Base-by-base conservation (phyloP, 176 grass and related monocot genomes). In the Carex cristatella region DNA sequence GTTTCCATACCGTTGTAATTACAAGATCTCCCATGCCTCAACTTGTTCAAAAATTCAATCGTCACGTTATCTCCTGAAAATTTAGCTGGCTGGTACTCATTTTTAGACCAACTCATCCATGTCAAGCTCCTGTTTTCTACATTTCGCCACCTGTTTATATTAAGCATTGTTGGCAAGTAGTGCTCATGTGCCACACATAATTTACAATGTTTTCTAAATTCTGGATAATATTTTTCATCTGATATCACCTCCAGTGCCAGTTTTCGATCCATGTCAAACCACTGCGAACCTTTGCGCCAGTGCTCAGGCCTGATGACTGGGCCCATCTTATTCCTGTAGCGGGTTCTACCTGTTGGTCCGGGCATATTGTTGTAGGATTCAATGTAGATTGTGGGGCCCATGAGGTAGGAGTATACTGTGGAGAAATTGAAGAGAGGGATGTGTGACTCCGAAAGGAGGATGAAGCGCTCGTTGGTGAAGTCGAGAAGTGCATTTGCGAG, bases 241-340 rank as follows among this genome's bases (percentile, higher is more conserved):
- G 85, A 59, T 68, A 87, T 72, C 10, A 87, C 79, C 11, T 87
- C 79, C 15, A 87, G 30, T 11, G 85, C 85, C 5, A 87, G 77
- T 49, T 69, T 57, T 16, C 79, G 79, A n/a, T 87, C 85, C 65
- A 87, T 72, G n/a, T 82, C 85, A 14, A 87, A 87, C 85, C 85
- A 87, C 33, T 87, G 85, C 1, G 79, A 87, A 28, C 85, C 85
- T 48, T 87, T 87, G 16, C 79, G 79, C 85, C 85, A 87, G 5
- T 87, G 64, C 5, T 81, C 31, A 7, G 23, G 78, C 63, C 53
- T 82, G 13, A 87, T 81, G 10, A 71, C 19, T 8, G 85, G 85
- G 0, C 55, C 46, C 79, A 87, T 82, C 8, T 37, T 59, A 2
- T 37, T 54, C 2, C 40, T 74, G 15, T 82, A 87, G 4, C 65